Conservation (phyloP, 495 filamentous ascomycete genomes). For the Penicillium paxilli region DNA sequence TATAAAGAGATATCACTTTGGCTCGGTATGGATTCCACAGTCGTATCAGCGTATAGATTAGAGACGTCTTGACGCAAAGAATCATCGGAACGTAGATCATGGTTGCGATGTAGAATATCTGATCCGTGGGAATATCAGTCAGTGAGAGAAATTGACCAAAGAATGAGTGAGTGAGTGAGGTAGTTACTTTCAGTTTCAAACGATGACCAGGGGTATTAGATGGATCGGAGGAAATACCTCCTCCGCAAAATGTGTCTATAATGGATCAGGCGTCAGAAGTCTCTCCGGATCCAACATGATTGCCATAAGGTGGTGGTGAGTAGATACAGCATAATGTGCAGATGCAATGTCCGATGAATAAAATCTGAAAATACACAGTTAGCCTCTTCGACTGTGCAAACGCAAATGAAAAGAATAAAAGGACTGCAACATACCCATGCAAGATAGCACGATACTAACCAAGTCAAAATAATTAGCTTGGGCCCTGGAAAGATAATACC, state of each 20-base stretch:
- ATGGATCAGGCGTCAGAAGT: background rate
- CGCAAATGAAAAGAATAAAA: too few relatives aligned
- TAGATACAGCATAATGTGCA: background rate
- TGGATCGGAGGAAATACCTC: background rate
- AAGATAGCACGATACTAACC: background rate
- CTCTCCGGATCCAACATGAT: background rate
- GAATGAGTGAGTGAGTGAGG: background rate
- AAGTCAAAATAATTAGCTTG: too few relatives aligned
- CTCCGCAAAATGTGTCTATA: background rate
- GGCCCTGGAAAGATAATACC: too few relatives aligned
- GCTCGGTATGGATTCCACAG: slow-evolving; percentile 27
- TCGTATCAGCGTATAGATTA: slow-evolving; percentile 33
- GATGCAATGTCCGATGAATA: slow-evolving; percentile 1
- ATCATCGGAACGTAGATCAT: slow-evolving; percentile 36
- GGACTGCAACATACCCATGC: slow-evolving; percentile 2
- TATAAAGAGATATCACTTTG: slow-evolving; percentile 24
- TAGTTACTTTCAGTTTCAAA: background rate
- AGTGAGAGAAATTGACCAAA: background rate
- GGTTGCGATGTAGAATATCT: slow-evolving; percentile 20
- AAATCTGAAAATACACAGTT: too few relatives aligned
- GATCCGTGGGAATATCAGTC: background rate
- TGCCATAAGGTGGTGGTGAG: background rate
- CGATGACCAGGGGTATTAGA: background rate
- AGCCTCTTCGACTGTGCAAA: too few relatives aligned
- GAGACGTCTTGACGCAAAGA: slow-evolving; percentile 32